phyloP scores from a whole-genome alignment of 768 basidiomycete species.

The Pulveroboletus sp. region DNA sequence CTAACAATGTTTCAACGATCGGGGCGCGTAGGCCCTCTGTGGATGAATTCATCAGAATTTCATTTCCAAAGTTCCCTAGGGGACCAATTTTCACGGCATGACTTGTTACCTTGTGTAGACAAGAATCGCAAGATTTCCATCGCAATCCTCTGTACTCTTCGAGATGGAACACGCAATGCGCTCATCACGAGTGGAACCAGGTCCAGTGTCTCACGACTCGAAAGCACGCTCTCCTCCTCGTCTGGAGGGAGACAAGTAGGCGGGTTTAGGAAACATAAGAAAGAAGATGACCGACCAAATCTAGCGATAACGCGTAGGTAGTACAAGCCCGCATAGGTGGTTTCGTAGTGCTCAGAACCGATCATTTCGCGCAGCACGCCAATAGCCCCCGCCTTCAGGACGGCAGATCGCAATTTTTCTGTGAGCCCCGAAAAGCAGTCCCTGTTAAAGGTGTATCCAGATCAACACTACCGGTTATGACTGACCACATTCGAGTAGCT shows the following conservation, averaged over 20 bases:
- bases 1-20: slow-evolving; percentile 11
- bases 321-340: slow-evolving; percentile 17
- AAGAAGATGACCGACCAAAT: slow-evolving; percentile 12
- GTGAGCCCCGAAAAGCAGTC: background rate
- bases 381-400: slow-evolving; percentile 15
- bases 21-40: slow-evolving; percentile 9
- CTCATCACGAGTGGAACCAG: slow-evolving; percentile 14
- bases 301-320: slow-evolving; percentile 19
- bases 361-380: slow-evolving; percentile 15
- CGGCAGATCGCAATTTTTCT: slow-evolving; percentile 14
- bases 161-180: slow-evolving; percentile 12
- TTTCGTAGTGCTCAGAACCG: slow-evolving; percentile 1
- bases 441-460: background rate
- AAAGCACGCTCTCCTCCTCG: background rate
- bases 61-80: background rate
- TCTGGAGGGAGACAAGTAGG: slow-evolving; percentile 1
- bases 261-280: background rate
- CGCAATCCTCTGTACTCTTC: slow-evolving; percentile 15
- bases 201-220: background rate
- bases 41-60: background rate
- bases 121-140: slow-evolving; percentile 10
- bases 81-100: background rate
- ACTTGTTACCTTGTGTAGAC: slow-evolving; percentile 12
- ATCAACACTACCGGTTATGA: background rate
- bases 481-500: slow-evolving; percentile 22